Base-by-base conservation (phyloP, 192 early-diverging fungal genomes). In the Funneliformis geosporum region DNA sequence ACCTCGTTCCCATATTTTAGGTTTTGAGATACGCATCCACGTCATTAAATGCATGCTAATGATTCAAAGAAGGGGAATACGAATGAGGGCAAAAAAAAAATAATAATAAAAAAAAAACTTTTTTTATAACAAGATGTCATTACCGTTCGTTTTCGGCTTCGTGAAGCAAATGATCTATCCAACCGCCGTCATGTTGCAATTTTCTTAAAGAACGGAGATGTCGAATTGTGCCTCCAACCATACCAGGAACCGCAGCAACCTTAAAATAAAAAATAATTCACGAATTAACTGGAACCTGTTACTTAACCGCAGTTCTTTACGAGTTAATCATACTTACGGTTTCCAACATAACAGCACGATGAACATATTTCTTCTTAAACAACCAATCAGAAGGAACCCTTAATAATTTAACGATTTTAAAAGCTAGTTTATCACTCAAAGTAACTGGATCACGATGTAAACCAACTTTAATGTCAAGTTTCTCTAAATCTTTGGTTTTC, bases 111-210 rank as follows among this genome's bases (percentile, higher is more conserved):
- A 47, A 18, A 10, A 21, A 71, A 42, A n/a, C n/a, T n/a, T n/a
- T n/a, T n/a, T n/a, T 33, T 44, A 44, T 1, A 2, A 71, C 18
- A 23, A n/a, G 27, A 38, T n/a, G 6, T 55, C 12, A n/a, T 64
- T 68, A 67, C 33, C 93, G 82, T 82, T 96, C 96, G 84, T 97
- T 97, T 81, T 98, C 95, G 9, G 97, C 96, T 84, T 98, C 95
- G 75, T 96, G 94, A 55, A 97, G 85, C 60, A 98, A 80, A 73
- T 95, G 95, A 18, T 87, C 86, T 84, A 98, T 95, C 94, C 95
- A 97, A 23, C 97, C 96, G 62, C 94, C 89, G 83, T 98, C 97
- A 78, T 95, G 92, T 6, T 86, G 85, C 83, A 95, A 88, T 1
- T 89, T 82, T 21, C 95, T 90, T 33, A 97, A 85, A 42, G 93